phyloP scores from a whole-genome alignment of 305 asterid species.

The Solanum chacoense region DNA sequence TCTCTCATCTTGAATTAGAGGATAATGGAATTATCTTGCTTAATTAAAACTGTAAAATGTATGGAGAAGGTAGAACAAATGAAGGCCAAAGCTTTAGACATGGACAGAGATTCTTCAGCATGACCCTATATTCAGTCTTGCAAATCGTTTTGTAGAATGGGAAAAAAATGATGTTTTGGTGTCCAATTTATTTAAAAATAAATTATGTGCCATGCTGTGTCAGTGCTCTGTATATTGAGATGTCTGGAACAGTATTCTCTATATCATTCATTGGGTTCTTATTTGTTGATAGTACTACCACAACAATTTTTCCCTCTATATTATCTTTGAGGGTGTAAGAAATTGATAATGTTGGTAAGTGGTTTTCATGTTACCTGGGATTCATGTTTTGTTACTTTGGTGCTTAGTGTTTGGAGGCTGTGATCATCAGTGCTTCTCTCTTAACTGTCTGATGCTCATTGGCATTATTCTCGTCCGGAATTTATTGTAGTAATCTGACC shows the following conservation, averaged over 20 bases:
- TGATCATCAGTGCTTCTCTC: neutral
- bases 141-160: neutral
- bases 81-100: neutral
- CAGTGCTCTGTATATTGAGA: neutral
- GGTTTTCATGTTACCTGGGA: neutral
- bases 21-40: neutral
- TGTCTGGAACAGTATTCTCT: neutral
- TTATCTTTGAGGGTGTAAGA: neutral
- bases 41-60: neutral
- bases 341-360: neutral
- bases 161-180: neutral
- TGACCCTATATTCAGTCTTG: neutral
- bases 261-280: neutral
- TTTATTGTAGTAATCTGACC: neutral
- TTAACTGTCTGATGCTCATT: neutral
- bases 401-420: neutral
- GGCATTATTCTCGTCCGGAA: neutral
- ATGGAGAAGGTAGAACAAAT: neutral
- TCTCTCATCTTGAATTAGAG: neutral
- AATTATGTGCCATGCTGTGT: neutral
- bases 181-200: neutral
- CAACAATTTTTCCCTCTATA: neutral
- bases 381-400: neutral
- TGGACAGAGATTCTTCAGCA: neutral
- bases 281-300: neutral